Base-by-base conservation (phyloP, 805 yeast genomes). In the Metschnikowia gruessii region DNA sequence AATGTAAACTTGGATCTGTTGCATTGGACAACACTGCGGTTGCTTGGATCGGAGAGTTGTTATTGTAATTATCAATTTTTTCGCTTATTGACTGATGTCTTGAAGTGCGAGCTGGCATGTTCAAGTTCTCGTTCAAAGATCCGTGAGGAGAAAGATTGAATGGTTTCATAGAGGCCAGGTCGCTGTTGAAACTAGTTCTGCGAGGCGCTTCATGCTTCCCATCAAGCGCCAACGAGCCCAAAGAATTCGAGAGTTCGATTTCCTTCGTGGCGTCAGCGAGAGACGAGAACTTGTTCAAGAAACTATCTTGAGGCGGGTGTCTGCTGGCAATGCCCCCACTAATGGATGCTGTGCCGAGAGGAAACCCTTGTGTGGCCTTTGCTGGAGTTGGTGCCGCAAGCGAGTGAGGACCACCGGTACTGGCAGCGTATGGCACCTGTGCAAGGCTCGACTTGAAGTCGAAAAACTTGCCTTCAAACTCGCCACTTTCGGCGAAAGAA, bases 261-360 rank as follows among this genome's bases (percentile, higher is more conserved):
- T 83, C 89, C 56, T 85, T 70, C 0, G 89, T 83, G 40, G 85
- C 83, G 46, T 83, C 87, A 6, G 85, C 83, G 15, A 83, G 83
- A 2, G 80, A 69, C 6, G 83, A 70, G 57, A 83, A 83, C 63
- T 81, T 82, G 51, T 80, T 83, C 51, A 83, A 65, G 56, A 83
- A 83, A 40, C 78, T 69, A 16, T 69, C 75, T 45, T 66, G 72
- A 24, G 73, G 74, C 1, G 76, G 76, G 40, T 72, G 77, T 49
- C 76, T 64, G 46, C 63, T 68, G 30, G 77, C 74, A 35, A 74
- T 72, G 8, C 81, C 82, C 15, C 81, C 83, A 43, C 81, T 74
- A 31, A 82, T 77, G 2, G 85, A 79, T 8, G 85, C 84, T 8
- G 87, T 73, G 2, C 82, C 83, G 54, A 81, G 77, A 36, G 68